Evolutionary conservation across 371 early-diverging fungal species (phyloP).

Genomic region (Mortierella sp.): DNA sequence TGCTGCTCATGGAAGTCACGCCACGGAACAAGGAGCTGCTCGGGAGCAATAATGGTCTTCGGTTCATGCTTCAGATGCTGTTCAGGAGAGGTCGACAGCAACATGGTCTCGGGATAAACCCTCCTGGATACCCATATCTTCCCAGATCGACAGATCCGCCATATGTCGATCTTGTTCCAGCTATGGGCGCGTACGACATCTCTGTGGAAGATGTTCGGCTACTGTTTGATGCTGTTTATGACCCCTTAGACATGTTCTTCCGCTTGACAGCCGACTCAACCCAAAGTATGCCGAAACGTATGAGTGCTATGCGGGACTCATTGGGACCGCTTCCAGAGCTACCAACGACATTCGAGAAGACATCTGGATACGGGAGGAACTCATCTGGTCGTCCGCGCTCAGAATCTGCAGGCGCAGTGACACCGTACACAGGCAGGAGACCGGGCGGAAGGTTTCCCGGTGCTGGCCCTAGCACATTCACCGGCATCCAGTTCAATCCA

Average conservation of each 20-base stretch:
- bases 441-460: slow-evolving; percentile 13
- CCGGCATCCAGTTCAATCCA: slow-evolving; percentile 54
- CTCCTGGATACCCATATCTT: slow-evolving; percentile 37
- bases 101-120: slow-evolving; percentile 28
- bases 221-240: slow-evolving; percentile 60
- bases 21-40: slow-evolving; percentile 61
- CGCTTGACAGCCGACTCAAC: slow-evolving; percentile 31
- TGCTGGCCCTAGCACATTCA: not conserved
- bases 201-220: slow-evolving; percentile 57
- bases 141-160: slow-evolving; percentile 45
- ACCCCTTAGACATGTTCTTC: slow-evolving; percentile 58
- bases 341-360: slow-evolving; percentile 31
- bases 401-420: slow-evolving; percentile 46
- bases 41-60: slow-evolving; percentile 49
- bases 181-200: slow-evolving; percentile 60
- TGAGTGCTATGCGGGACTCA: slow-evolving; percentile 29
- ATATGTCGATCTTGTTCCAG: slow-evolving; percentile 59
- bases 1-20: slow-evolving; percentile 62
- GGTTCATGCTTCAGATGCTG: slow-evolving; percentile 57
- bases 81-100: slow-evolving; percentile 56
- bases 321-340: slow-evolving; percentile 39
- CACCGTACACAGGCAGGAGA: slow-evolving; percentile 28
- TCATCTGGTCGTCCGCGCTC: slow-evolving; percentile 36
- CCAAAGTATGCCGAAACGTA: slow-evolving; percentile 10
- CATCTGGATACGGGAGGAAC: slow-evolving; percentile 19